Conservation (phyloP, 805 yeast species). For the Monosporozyma siamensis region DNA sequence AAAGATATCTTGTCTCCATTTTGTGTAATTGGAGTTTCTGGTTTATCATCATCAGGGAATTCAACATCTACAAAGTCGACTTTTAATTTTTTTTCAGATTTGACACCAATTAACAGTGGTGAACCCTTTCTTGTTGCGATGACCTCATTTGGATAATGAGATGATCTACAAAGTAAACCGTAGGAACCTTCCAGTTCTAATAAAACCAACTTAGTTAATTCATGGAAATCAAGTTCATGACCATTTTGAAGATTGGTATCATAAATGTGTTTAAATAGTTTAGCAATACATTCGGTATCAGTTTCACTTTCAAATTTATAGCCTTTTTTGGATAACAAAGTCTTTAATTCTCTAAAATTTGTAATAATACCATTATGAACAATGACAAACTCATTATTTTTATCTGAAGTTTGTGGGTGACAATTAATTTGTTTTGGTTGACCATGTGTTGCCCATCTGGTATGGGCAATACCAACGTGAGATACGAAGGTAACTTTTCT, state of each 20-base stretch:
- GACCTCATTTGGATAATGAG: conserved; percentile 90
- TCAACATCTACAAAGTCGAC: conserved; percentile 98
- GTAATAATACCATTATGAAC: conserved; percentile 99
- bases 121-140: conserved; percentile 98
- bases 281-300: conserved; percentile 97
- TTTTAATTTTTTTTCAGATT: conserved; percentile 87
- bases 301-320: conserved; percentile 82
- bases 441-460: conserved; percentile 99
- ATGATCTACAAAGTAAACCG: conserved; percentile 86
- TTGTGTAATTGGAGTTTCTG: no score
- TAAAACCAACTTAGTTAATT: conserved; percentile 84
- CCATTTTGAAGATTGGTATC: conserved; percentile 68
- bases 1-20: no score
- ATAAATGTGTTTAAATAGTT: conserved; percentile 82
- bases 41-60: conserved; percentile 66
- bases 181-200: conserved; percentile 95
- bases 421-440: conserved; percentile 78
- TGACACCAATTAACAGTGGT: conserved; percentile 93
- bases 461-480: conserved; percentile 96
- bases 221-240: conserved; percentile 75
- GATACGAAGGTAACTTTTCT: conserved; percentile 58
- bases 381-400: conserved; percentile 70
- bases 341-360: conserved; percentile 83
- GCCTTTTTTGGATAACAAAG: conserved; percentile 72
- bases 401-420: conserved; percentile 93